Evolutionary conservation across 108 stramenopile species (phyloP).

Genomic region (Cyclostephanos invisitatus): DNA sequence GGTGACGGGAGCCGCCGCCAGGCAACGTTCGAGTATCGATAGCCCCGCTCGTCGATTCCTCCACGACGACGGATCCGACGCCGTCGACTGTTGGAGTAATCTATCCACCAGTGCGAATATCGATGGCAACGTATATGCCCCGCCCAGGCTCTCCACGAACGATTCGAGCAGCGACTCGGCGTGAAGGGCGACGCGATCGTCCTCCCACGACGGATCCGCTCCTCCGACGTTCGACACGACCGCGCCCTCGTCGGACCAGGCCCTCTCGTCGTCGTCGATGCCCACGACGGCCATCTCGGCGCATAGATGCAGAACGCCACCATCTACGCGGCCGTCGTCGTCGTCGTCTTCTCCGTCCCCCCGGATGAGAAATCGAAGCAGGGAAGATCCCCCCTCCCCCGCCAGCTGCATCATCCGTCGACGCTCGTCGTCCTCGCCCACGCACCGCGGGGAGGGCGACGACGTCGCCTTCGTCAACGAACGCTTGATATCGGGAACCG

Average conservation of each 20-base stretch:
- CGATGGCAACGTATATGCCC: slow-evolving; percentile 38
- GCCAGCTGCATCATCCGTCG: background rate
- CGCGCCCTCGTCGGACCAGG: slow-evolving; percentile 58
- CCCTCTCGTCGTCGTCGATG: slow-evolving; percentile 53
- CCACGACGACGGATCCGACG: slow-evolving; percentile 36
- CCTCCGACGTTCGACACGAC: slow-evolving; percentile 45
- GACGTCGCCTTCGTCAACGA: slow-evolving; percentile 21
- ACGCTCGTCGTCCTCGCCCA: background rate
- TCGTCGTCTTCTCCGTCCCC: slow-evolving; percentile 19
- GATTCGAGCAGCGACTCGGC: slow-evolving; percentile 60
- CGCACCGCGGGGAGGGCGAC: slow-evolving; percentile 14
- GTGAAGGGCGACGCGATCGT: slow-evolving; percentile 55
- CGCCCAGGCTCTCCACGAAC: slow-evolving; percentile 60
- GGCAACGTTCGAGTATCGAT: slow-evolving; percentile 59
- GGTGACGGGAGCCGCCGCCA: slow-evolving; percentile 62
- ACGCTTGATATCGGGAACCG: slow-evolving; percentile 57
- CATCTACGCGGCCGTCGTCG: background rate
- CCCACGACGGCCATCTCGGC: slow-evolving; percentile 31
- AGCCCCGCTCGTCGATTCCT: slow-evolving; percentile 52
- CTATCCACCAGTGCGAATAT: slow-evolving; percentile 58
- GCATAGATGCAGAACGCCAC: slow-evolving; percentile 37
- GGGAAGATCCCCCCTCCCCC: slow-evolving; percentile 15
- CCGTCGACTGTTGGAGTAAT: background rate
- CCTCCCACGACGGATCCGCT: slow-evolving; percentile 38
- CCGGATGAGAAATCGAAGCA: slow-evolving; percentile 42